Base-by-base conservation (phyloP, 2,329 filamentous ascomycete genomes). In the Sordariomycetes sp. region DNA sequence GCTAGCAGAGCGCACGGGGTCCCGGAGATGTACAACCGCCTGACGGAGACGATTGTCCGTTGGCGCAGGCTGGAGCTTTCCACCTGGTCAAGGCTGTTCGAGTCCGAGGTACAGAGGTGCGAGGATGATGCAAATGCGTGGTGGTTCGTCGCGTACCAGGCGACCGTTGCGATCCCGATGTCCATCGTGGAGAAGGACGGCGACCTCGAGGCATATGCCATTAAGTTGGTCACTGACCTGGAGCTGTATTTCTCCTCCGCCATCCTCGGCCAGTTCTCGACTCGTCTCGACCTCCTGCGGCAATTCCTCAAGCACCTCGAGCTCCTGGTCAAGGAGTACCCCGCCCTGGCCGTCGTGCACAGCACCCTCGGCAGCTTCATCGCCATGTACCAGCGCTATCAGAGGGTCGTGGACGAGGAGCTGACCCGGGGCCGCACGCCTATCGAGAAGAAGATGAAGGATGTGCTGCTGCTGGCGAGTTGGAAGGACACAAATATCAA, bases 401-500 rank as follows among this genome's bases (percentile, higher is more conserved):
- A 86, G 65, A 75, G 76, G 58, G 73, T 80, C 5, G 81, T 91
- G 8, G 72, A 77, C 13, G 85, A 89, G 60, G 72, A 77, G 1
- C 78, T 96, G 39, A 72, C 73, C 22, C 81, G 81, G 52, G 87
- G 85, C n/a, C 82, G 90, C 57, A 74, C 77, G 7, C 76, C 79
- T 0, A 77, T 97, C n/a, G 92, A 97, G 68, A 96, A 90, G 70
- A 84, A 90, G 58, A 89, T 97, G 79, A 92, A 87, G 67, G 89
- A 97, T 63, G 85, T 96, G n/a, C 80, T 99, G 17, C 82, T 95
- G 56, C 75, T 99, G 64, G 90, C 91, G 8, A 96, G 90, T 69
- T 99, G 95, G 95, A 96, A 95, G 68, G 94, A 99, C 64, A 96
- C 89, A 24, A 99, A 97, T 65, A 95, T 99, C 60, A 86, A 86